phyloP scores from a whole-genome alignment of 2,329 filamentous ascomycete species.

The Ilyonectria mors-panacis region DNA sequence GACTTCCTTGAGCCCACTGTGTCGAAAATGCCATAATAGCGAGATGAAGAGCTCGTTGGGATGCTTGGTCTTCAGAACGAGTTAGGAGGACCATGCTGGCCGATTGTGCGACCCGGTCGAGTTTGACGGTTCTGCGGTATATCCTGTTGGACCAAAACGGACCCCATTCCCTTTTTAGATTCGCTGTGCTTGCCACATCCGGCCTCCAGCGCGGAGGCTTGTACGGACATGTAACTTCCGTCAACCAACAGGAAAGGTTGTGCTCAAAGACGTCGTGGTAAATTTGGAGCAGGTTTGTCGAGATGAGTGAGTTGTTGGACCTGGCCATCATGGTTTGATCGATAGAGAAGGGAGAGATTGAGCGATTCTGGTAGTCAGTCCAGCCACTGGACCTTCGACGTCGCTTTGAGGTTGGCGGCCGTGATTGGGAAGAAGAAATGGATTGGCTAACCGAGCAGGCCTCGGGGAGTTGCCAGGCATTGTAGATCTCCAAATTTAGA shows the following conservation, averaged over 20 bases:
- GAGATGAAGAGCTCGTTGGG: conserved; percentile 39
- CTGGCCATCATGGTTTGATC: conserved; percentile 45
- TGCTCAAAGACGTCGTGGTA: conserved; percentile 47
- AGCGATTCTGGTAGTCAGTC: conserved; percentile 26
- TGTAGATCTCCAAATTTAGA: conserved; percentile 24
- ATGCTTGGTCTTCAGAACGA: conserved; percentile 37
- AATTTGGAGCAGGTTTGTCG: conserved; percentile 42
- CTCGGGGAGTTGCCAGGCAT: conserved; percentile 4
- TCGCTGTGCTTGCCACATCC: conserved; percentile 3
- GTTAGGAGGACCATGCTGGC: conserved; percentile 40
- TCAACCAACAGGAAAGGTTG: conserved; percentile 46
- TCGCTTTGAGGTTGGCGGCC: conserved; percentile 30
- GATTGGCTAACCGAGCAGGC: conserved; percentile 3
- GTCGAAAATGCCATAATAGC: conserved; percentile 47
- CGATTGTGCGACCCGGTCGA: conserved; percentile 40
- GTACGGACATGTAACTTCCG: conserved; percentile 45
- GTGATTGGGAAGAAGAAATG: conserved; percentile 14
- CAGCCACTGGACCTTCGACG: conserved; percentile 35
- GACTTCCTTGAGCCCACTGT: conserved; percentile 46
- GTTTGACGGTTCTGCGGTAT: conserved; percentile 43
- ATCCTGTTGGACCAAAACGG: conserved; percentile 46
- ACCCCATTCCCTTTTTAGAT: conserved; percentile 41
- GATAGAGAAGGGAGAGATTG: conserved; percentile 40
- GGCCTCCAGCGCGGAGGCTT: conserved; percentile 33
- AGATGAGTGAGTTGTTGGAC: conserved; percentile 45